Conservation (phyloP, 306 rosid genomes). For the Cucurbita ficifolia region DNA sequence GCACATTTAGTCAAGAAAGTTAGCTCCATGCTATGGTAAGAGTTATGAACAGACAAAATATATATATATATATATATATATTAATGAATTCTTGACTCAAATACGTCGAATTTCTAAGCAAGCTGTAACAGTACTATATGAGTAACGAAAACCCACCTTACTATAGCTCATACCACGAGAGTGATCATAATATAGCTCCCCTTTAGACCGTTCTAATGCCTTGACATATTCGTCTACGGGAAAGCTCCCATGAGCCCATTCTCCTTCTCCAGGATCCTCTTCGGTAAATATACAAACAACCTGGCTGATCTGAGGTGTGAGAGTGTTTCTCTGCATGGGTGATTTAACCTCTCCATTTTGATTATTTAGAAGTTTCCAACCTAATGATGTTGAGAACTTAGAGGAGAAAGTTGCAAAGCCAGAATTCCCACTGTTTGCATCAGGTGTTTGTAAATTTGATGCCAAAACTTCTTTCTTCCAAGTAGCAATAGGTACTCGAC, state of each 20-base stretch:
- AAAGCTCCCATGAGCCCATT: constrained; percentile 84
- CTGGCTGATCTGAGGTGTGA: constrained; percentile 24
- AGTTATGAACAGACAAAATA: neutral
- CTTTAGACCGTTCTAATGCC: constrained; percentile 77
- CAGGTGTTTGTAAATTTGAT: constrained; percentile 40
- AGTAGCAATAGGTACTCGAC: constrained; percentile 61
- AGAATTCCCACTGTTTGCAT: constrained; percentile 39
- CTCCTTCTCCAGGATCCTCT: constrained; percentile 70
- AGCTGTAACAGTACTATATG: neutral
- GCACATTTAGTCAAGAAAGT: neutral
- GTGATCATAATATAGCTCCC: constrained; percentile 70
- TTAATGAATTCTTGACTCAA: neutral
- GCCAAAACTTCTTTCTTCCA: constrained; percentile 63
- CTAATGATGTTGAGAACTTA: constrained; percentile 48
- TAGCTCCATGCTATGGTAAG: neutral
- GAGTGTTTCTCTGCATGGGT: constrained; percentile 27
- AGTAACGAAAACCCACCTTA: constrained; percentile 38
- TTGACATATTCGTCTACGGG: constrained; percentile 70
- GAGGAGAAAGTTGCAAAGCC: constrained; percentile 65
- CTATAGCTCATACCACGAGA: constrained; percentile 77
- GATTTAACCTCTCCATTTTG: constrained; percentile 37
- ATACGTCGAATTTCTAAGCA: neutral
- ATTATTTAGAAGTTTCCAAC: constrained; percentile 36
- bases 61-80: too few relatives aligned
- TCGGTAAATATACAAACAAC: constrained; percentile 53